phyloP scores from a whole-genome alignment of 108 stramenopile genomes.

The Aureococcus anophagefferens region DNA sequence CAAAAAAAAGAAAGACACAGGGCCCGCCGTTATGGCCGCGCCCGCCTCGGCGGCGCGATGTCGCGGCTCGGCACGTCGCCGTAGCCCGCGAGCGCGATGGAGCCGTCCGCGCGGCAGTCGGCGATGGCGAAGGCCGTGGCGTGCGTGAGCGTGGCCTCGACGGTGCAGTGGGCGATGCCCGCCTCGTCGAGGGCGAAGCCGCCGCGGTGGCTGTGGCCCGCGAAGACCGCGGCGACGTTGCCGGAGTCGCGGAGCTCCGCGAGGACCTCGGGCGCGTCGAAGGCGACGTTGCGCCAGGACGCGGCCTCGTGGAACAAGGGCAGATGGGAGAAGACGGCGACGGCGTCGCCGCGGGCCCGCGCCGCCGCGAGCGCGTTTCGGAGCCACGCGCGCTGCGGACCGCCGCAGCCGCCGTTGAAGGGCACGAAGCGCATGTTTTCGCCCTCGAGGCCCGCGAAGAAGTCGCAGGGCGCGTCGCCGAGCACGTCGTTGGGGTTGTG shows the following conservation, averaged over 20 bases:
- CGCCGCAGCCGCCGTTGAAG: background rate
- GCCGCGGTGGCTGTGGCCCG: background rate
- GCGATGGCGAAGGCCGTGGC: background rate
- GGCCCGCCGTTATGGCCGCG: too few relatives aligned
- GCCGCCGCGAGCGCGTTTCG: background rate
- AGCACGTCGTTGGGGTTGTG: background rate
- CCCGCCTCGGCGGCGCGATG: background rate
- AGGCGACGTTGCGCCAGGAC: background rate
- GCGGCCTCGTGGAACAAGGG: background rate
- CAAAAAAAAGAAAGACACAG: too few relatives aligned
- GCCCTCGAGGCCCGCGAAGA: background rate
- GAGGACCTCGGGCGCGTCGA: background rate
- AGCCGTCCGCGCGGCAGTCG: background rate
- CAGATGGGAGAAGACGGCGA: background rate
- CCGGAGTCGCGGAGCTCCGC: background rate
- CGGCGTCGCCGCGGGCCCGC: background rate
- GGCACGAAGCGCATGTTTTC: background rate
- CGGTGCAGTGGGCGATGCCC: background rate
- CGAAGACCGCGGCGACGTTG: background rate
- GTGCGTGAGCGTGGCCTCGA: background rate
- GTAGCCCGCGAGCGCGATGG: background rate
- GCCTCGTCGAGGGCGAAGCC: background rate
- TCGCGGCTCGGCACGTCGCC: background rate
- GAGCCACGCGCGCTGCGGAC: background rate
- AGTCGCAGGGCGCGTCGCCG: background rate